A percentile compares a stretch with the other conserved stretches of the same genome.
phyloP scores from a whole-genome alignment of 2,329 filamentous ascomycete genomes.

The Fusarium sp. region DNA sequence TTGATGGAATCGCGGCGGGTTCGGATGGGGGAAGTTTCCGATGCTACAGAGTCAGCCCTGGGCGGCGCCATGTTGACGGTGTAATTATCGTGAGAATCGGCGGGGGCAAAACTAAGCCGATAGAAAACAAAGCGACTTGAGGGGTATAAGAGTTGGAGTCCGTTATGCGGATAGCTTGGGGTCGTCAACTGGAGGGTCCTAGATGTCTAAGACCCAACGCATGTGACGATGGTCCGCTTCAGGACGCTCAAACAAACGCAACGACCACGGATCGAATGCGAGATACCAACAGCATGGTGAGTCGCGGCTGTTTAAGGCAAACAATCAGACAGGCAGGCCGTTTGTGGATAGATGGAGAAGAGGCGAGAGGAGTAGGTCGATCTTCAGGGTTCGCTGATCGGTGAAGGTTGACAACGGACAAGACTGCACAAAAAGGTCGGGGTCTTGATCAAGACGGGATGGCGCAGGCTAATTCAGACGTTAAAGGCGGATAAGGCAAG shows the following conservation, averaged over 20 bases:
- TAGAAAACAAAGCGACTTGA: background rate
- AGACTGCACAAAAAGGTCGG: constrained; percentile 9
- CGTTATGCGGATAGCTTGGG: background rate
- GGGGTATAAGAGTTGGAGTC: background rate
- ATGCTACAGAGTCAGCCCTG: constrained; percentile 45
- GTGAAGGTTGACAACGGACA: constrained; percentile 22
- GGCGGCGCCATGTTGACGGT: constrained; percentile 45
- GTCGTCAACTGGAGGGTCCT: constrained; percentile 6
- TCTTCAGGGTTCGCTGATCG: constrained; percentile 45
- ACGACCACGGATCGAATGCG: constrained; percentile 24
- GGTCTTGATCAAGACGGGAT: constrained; percentile 19
- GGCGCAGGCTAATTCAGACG: constrained; percentile 14
- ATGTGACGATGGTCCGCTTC: constrained; percentile 27
- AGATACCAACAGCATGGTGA: constrained; percentile 39
- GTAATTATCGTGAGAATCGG: background rate
- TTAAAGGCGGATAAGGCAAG: constrained; percentile 13
- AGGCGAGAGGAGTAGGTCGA: constrained; percentile 31
- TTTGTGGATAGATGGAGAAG: constrained; percentile 25
- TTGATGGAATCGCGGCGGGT: constrained; percentile 54
- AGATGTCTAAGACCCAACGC: constrained; percentile 12
- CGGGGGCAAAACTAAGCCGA: background rate
- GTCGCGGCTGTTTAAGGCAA: constrained; percentile 17
- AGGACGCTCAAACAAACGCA: constrained; percentile 24
- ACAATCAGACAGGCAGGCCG: constrained; percentile 3
- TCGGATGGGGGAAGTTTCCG: constrained; percentile 49